Base-by-base conservation (phyloP, 371 early-diverging fungal species). In the Entomophthora muscae region DNA sequence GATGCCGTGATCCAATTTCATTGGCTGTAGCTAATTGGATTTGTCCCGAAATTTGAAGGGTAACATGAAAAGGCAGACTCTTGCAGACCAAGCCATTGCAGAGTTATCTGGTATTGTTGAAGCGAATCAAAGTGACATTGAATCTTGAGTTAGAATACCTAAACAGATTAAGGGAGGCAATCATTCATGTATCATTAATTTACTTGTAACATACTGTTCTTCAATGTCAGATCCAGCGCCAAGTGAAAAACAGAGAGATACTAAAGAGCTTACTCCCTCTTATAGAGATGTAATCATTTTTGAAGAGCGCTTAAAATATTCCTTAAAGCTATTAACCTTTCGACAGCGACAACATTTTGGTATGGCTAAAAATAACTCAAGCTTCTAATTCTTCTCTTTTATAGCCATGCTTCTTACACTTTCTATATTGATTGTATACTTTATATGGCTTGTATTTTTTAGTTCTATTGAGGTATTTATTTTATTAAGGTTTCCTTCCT, bases 231-330 rank as follows among this genome's bases (percentile, higher is more conserved):
- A 5, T 42, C 42, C 42, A 42, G 17, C 42, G n/a, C n/a, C n/a
- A 42, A 42, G 10, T 42, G 42, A 42, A 42, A 42, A 42, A 17
- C 42, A 42, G 17, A 42, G 42, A 42, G 42, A 42, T 42, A 10
- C 42, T 42, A 42, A 17, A 42, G 42, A 57, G 29, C 29, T 30
- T 30, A 10, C 29, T 57, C 24, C 5, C 26, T 3, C 57, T 28
- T 57, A 57, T 57, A 5, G 57, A 30, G 57, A 57, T 57, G 17
- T 57, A n/a, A 13, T 57, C 10, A 57, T 57, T 24, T 27, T 57
- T 24, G 57, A 57, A 57, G 57, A 57, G 17, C 57, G 57, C 1
- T 17, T 57, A 5, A 57, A 57, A 57, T 57, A 57, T 57, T 27
- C 10, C 30, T 57, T 24, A 29, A 57, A 57, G 29, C 26, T 57